Percentiles rank a stretch among this genome's conserved stretches.
These are phyloP conservation scores for Gracilaria domingensis DNA, from an alignment of 23 red algal genomes.

Conservation along the genomic window DNA sequence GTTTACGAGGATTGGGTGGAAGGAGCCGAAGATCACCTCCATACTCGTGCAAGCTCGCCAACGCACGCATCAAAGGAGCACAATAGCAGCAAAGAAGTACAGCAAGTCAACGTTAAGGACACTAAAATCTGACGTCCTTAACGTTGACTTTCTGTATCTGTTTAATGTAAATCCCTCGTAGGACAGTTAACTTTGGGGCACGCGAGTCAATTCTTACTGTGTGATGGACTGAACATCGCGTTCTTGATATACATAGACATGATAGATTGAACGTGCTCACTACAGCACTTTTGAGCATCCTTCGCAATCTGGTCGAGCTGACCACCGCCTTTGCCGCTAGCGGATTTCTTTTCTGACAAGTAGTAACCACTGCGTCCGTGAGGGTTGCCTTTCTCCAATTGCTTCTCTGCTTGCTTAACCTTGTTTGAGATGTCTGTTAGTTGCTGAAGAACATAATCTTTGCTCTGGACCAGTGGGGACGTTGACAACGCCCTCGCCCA, in stretches of 20 bases:
- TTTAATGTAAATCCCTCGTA: too few species aligned
- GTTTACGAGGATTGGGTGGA: too few species aligned
- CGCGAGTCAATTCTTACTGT: slow-evolving; percentile 8
- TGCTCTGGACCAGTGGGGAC: slow-evolving; percentile 70
- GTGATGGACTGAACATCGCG: slow-evolving; percentile 68
- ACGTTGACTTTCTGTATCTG: too few species aligned
- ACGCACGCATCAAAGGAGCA: too few species aligned
- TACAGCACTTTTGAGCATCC: slow-evolving; percentile 74
- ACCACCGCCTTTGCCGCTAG: slow-evolving; percentile 45
- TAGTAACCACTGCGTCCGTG: slow-evolving; percentile 53
- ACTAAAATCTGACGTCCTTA: too few species aligned
- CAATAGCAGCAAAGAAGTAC: too few species aligned
- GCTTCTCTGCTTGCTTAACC: slow-evolving; percentile 57
- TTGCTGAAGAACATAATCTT: slow-evolving; percentile 81
- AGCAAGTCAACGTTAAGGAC: too few species aligned
- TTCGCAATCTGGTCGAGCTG: slow-evolving; percentile 67
- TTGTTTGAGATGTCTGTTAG: slow-evolving; percentile 86
- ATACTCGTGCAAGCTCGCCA: too few species aligned
- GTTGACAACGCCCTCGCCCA: slow-evolving; percentile 92
- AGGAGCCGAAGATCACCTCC: too few species aligned
- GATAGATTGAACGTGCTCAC: slow-evolving; percentile 75
- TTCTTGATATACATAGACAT: slow-evolving; percentile 83
- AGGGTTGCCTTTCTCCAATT: slow-evolving; percentile 42
- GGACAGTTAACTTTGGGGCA: background rate
- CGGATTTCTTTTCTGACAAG: slow-evolving; percentile 43